Percentiles rank a stretch among this genome's conserved stretches.
phyloP scores from a whole-genome alignment of 2,329 filamentous ascomycete genomes.

The Aspergillus intermedius region DNA sequence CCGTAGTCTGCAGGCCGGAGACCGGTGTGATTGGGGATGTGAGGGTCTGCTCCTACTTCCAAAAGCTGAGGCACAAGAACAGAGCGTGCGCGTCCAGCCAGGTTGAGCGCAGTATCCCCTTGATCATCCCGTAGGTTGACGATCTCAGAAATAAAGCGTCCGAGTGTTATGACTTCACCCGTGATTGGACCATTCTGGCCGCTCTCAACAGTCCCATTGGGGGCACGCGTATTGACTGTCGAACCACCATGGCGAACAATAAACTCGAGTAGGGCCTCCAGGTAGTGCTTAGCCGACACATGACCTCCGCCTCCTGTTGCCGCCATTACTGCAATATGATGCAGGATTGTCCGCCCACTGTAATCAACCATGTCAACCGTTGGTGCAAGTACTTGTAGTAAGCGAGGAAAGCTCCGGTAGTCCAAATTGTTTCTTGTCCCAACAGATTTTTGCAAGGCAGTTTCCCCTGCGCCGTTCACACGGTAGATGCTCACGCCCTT shows the following conservation, averaged over 20 bases:
- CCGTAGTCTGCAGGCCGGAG: constrained; percentile 91
- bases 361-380: constrained; percentile 88
- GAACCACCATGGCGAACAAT: constrained; percentile 77
- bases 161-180: constrained; percentile 70
- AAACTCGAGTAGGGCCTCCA: constrained; percentile 90
- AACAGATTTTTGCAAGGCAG: constrained; percentile 85
- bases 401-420: constrained; percentile 78
- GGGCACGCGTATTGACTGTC: constrained; percentile 47
- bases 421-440: constrained; percentile 93
- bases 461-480: constrained; percentile 84
- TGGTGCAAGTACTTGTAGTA: constrained; percentile 79
- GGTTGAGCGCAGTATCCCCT: constrained; percentile 89
- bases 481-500: constrained; percentile 82
- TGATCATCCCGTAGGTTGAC: constrained; percentile 92
- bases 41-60: constrained; percentile 90
- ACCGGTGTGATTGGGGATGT: constrained; percentile 83
- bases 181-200: constrained; percentile 21
- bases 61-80: constrained; percentile 95
- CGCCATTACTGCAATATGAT: constrained; percentile 93
- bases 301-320: constrained; percentile 89
- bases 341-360: constrained; percentile 83
- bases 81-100: constrained; percentile 88
- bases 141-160: constrained; percentile 92
- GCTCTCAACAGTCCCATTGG: constrained; percentile 21
- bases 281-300: constrained; percentile 81